Conservation (phyloP, 2,329 filamentous ascomycete species). For the Ceratocystiopsis sp. region DNA sequence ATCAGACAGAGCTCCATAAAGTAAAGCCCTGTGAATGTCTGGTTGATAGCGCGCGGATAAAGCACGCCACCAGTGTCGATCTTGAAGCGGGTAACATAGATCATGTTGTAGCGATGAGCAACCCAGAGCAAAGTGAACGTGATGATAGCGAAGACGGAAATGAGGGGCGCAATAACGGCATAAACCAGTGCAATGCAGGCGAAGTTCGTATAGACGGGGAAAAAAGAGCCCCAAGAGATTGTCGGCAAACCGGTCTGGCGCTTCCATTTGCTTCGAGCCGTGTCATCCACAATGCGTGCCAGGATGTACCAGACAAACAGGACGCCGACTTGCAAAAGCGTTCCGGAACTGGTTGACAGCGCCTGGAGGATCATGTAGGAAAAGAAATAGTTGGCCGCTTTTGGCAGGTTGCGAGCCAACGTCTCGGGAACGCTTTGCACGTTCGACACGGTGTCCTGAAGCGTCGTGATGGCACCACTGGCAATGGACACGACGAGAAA, state of each 20-base stretch:
- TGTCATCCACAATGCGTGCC: slow-evolving; percentile 68
- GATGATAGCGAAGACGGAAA: slow-evolving; percentile 82
- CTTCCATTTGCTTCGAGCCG: slow-evolving; percentile 64
- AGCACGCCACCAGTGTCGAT: slow-evolving; percentile 84
- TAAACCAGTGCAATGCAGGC: slow-evolving; percentile 87
- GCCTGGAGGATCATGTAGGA: slow-evolving; percentile 96
- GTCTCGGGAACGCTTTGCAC: slow-evolving; percentile 51
- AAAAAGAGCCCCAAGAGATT: slow-evolving; percentile 83
- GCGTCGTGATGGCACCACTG: slow-evolving; percentile 45
- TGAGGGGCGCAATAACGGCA: slow-evolving; percentile 73
- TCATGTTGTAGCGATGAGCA: slow-evolving; percentile 88
- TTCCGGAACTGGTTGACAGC: slow-evolving; percentile 76
- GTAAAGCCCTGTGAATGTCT: slow-evolving; percentile 87
- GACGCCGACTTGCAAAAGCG: slow-evolving; percentile 65
- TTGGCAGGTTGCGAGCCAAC: slow-evolving; percentile 65
- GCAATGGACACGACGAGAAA: slow-evolving; percentile 87
- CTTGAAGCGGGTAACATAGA: slow-evolving; percentile 82
- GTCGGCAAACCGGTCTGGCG: slow-evolving; percentile 63
- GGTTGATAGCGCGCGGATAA: slow-evolving; percentile 85
- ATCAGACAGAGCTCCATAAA: slow-evolving; percentile 85
- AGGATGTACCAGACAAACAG: slow-evolving; percentile 69
- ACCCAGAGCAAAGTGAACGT: slow-evolving; percentile 88
- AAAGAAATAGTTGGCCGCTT: slow-evolving; percentile 91
- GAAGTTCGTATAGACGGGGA: slow-evolving; percentile 92
- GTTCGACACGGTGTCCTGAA: slow-evolving; percentile 39